Conservation (phyloP, 1,284 basidiomycete species). For the Cryptococcus jaspeensis region DNA sequence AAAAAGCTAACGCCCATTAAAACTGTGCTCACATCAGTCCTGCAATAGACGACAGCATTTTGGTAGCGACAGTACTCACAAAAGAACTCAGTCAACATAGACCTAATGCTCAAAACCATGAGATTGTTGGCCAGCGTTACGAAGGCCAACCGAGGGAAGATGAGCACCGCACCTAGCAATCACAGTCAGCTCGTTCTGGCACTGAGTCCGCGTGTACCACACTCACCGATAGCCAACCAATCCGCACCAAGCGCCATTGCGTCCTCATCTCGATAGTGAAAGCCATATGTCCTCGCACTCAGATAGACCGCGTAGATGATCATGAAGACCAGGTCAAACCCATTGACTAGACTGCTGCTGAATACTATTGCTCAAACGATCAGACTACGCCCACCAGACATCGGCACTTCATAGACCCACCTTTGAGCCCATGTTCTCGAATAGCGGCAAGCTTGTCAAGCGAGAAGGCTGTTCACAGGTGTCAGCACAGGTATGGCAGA, state of each 20-base stretch:
- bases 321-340: slow-evolving; percentile 81
- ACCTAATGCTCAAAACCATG: slow-evolving; percentile 53
- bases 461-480: slow-evolving; percentile 61
- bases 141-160: slow-evolving; percentile 85
- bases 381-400: background rate
- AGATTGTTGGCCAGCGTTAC: slow-evolving; percentile 84
- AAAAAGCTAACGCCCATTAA: slow-evolving; percentile 85
- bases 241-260: slow-evolving; percentile 57
- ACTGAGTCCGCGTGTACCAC: background rate
- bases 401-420: slow-evolving; percentile 26
- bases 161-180: slow-evolving; percentile 73
- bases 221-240: slow-evolving; percentile 43
- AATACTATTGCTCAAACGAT: slow-evolving; percentile 29
- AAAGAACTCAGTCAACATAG: slow-evolving; percentile 52
- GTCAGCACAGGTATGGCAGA: background rate
- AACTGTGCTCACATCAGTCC: slow-evolving; percentile 59
- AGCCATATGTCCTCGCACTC: slow-evolving; percentile 67
- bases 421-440: slow-evolving; percentile 86
- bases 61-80: slow-evolving; percentile 34
- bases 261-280: slow-evolving; percentile 59
- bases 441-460: slow-evolving; percentile 89
- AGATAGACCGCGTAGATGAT: slow-evolving; percentile 71
- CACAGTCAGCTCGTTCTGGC: slow-evolving; percentile 3
- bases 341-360: slow-evolving; percentile 58
- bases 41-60: background rate